Percentiles rank a stretch among this genome's conserved stretches.
These are phyloP conservation scores for Globisporangium lucens DNA, from an alignment of 352 stramenopile species.

Conservation along the genomic window DNA sequence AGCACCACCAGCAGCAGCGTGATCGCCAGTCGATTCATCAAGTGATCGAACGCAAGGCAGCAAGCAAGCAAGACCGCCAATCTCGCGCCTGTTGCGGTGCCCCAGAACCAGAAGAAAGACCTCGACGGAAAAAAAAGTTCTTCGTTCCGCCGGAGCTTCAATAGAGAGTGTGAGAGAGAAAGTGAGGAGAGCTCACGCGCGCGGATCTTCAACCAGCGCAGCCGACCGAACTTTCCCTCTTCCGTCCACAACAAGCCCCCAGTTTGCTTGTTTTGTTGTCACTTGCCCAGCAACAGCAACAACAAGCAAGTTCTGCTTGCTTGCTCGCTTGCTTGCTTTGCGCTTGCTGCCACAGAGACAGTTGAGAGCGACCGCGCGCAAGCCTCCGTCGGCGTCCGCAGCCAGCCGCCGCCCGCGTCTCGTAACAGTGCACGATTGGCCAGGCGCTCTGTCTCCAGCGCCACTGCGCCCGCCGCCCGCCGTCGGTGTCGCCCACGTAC, in stretches of 20 bases:
- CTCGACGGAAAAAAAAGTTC: not conserved
- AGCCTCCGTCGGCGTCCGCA: not conserved
- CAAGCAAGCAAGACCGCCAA: not conserved
- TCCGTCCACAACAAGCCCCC: not conserved
- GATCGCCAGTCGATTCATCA: not conserved
- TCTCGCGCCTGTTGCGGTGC: not conserved
- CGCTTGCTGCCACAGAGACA: slow-evolving; percentile 7
- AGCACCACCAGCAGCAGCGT: not conserved
- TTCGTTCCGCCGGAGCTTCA: not conserved
- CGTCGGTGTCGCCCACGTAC: slow-evolving; percentile 7
- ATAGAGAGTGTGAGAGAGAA: not conserved
- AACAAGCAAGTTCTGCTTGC: not conserved
- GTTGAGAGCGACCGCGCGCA: slow-evolving; percentile 14
- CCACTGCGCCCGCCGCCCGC: slow-evolving; percentile 25
- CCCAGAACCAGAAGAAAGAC: not conserved
- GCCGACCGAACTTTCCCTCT: not conserved
- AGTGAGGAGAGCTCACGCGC: not conserved
- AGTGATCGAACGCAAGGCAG: not conserved
- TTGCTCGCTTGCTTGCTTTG: not conserved
- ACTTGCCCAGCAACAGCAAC: not conserved
- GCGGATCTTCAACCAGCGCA: not conserved
- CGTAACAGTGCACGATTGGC: slow-evolving; percentile 35
- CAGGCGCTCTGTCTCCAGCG: slow-evolving; percentile 53
- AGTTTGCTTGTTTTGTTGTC: not conserved
- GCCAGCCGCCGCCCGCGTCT: slow-evolving; percentile 4